Percentiles rank a stretch among this genome's conserved stretches.
phyloP scores from a whole-genome alignment of 2,329 filamentous ascomycete genomes.

The Cercospora zeina region DNA sequence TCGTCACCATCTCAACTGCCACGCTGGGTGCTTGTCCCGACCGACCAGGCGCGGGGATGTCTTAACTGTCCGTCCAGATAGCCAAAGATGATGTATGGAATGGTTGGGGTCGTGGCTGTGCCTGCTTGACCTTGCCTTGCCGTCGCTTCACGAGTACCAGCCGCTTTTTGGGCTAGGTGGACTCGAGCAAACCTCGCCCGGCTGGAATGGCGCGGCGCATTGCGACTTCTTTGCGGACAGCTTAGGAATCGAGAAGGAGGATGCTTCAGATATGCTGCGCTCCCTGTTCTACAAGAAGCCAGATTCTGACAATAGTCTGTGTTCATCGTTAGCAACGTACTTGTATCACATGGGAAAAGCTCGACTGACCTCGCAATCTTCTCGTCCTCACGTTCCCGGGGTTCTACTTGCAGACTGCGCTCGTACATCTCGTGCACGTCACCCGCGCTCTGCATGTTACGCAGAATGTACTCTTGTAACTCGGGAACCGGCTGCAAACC shows the following conservation, averaged over 20 bases:
- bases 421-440: conserved; percentile 99
- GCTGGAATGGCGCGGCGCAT: conserved; percentile 3
- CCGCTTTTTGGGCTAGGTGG: conserved; percentile 20
- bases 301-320: conserved; percentile 56
- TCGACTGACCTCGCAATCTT: conserved; percentile 89
- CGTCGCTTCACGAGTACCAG: conserved; percentile 14
- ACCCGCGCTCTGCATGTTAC: conserved; percentile 90
- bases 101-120: neutral
- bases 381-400: conserved; percentile 94
- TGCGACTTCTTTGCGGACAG: conserved; percentile 18
- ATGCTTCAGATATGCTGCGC: conserved; percentile 23
- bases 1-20: conserved; percentile 12
- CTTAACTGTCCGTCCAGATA: conserved; percentile 7
- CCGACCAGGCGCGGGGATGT: conserved; percentile 7
- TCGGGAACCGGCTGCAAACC: conserved; percentile 84
- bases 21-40: neutral
- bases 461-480: conserved; percentile 93
- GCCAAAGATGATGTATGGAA: conserved; percentile 4
- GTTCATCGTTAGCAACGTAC: conserved; percentile 24
- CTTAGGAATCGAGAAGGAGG: conserved; percentile 20
- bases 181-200: conserved; percentile 10
- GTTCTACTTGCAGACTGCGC: conserved; percentile 89
- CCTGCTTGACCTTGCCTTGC: neutral
- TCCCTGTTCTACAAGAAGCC: conserved; percentile 51
- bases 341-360: neutral